Conservation (phyloP, 1,139 yeast genomes). For the Hemisphaericaspora xylanilytica region DNA sequence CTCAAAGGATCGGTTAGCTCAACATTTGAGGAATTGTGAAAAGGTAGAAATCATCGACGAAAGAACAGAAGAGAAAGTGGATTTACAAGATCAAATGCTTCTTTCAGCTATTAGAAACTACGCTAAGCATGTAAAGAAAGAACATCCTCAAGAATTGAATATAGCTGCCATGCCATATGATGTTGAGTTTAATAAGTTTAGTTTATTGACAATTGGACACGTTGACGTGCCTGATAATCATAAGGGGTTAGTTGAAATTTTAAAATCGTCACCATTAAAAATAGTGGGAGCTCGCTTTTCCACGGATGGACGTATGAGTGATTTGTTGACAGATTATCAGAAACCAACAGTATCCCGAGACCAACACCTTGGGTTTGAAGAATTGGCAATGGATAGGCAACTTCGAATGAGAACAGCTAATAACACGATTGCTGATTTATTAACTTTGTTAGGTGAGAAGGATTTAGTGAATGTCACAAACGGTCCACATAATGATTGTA, state of each 20-base stretch:
- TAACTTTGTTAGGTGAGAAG: slow-evolving; percentile 24
- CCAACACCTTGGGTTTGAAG: background rate
- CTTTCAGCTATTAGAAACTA: background rate
- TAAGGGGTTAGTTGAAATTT: background rate
- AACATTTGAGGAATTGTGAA: background rate
- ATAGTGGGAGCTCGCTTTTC: background rate
- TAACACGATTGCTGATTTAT: background rate
- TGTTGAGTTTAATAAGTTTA: background rate
- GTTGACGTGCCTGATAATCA: background rate
- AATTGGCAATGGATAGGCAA: background rate
- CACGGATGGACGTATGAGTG: background rate
- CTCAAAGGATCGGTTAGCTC: background rate
- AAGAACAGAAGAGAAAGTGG: background rate
- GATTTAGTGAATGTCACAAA: slow-evolving; percentile 31
- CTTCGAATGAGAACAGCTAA: background rate
- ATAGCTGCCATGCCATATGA: background rate
- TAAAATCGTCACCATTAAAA: background rate
- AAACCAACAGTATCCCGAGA: background rate
- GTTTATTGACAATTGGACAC: background rate
- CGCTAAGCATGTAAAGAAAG: background rate
- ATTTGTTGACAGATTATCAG: background rate
- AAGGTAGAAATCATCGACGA: background rate
- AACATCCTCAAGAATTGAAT: background rate
- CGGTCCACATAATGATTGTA: slow-evolving; percentile 18
- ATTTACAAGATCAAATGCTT: background rate